Evolutionary conservation across 345 rosid species (phyloP), one percentile per base, ranked within the genome.

Genomic region (Acer campestre): DNA sequence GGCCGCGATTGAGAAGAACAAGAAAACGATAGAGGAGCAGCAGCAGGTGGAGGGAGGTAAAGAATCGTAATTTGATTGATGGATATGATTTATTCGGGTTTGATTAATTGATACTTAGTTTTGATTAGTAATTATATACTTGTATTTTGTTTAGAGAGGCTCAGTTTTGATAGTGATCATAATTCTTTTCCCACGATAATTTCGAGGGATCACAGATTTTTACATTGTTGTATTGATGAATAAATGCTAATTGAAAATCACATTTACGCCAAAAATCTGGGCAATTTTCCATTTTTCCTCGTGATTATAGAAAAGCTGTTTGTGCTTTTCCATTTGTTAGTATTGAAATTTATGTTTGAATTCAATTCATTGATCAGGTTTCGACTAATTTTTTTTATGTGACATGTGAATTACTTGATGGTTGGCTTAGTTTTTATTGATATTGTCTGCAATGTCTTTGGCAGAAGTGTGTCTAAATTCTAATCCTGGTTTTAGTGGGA

Each of bases 1-100:
- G 0, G 99, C 91, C 2, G 99, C 98, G 0, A 90, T 94, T 75
- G 97, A 96, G 90, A 96, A 90, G 93, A 96, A 96, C 68, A 96
- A 89, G 90, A 90, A 96, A 91, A 71, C 75, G 77, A 78, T 89
- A 70, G 92, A 86, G 77, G 92, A 87, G 0, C 82, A 67, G 14
- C 38, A 35, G 38, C 35, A 31, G 62, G 80, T 23, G 42, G 82
- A 18, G 23, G 82, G 62, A n/a, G 84, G 75, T 44, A 79, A 80
- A 67, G 75, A 74, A 69, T 67, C 80, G 7, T 22, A 78, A 42
- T 85, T 71, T 63, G 83, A 61, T 77, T 78, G 25, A 69, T 69
- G 17, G 79, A 78, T 77, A 68, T 68, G 70, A n/a, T 48, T 80
- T 35, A 1, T 25, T 17, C 18, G 29, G 35, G 0, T 40, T 61